Evolutionary conservation across 2,329 filamentous ascomycete genomes (phyloP).

Genomic region (Xenosphaeropsis pyriputrescens): DNA sequence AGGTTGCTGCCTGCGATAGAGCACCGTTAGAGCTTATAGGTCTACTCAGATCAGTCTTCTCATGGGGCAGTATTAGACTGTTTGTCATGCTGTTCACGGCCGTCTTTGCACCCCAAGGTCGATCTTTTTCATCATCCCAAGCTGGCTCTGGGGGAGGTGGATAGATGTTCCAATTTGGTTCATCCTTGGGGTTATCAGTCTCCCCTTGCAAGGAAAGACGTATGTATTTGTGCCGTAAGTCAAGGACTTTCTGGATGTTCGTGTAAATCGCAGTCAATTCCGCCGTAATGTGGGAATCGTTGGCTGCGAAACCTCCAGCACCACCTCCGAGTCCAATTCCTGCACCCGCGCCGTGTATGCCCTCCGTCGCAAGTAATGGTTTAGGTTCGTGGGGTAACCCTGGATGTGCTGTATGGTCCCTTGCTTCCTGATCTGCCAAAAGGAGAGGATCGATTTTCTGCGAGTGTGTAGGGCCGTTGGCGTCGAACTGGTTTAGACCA

Average conservation of each 20-base stretch:
- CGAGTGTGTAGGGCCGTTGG: conserved; percentile 4
- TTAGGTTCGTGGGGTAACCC: conserved; percentile 38
- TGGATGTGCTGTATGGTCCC: conserved; percentile 31
- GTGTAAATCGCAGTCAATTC: conserved; percentile 79
- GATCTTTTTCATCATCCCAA: conserved; percentile 47
- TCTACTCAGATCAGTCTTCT: conserved; percentile 7
- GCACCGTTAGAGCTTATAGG: conserved; percentile 18
- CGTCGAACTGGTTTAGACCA: conserved; percentile 2
- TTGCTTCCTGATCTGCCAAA: conserved; percentile 14
- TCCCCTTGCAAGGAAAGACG: conserved; percentile 68
- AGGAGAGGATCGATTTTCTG: conserved; percentile 12
- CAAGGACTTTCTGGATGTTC: conserved; percentile 80
- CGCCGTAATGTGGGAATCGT: conserved; percentile 65
- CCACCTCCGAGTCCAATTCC: conserved; percentile 47
- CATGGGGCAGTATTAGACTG: conserved; percentile 15
- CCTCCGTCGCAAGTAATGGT: conserved; percentile 32
- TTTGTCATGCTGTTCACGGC: conserved; percentile 28
- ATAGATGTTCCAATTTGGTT: conserved; percentile 73
- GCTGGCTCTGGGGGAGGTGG: conserved; percentile 83
- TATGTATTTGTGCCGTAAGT: conserved; percentile 81
- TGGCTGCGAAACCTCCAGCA: conserved; percentile 48
- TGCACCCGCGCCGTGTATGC: conserved; percentile 40
- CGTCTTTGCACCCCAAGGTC: conserved; percentile 22
- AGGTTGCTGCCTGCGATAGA: background rate
- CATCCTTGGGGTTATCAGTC: conserved; percentile 78